Evolutionary conservation across 2,329 filamentous ascomycete genomes (phyloP).

Genomic region (Ophiostoma australiae): DNA sequence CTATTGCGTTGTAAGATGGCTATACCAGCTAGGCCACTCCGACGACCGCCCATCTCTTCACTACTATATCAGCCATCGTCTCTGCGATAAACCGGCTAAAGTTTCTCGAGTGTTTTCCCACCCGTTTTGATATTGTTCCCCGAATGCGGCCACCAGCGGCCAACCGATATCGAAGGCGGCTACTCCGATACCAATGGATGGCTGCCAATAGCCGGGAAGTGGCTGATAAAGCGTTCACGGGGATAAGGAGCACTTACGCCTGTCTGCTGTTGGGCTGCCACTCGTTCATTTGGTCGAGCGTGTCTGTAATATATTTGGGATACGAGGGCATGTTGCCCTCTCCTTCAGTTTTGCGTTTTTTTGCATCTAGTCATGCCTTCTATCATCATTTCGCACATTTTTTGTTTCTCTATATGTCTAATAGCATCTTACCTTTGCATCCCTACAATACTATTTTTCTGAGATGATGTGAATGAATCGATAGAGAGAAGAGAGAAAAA

Average conservation of each 20-base stretch:
- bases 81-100: not conserved
- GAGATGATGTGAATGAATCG: too few species aligned
- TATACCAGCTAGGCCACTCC: not conserved
- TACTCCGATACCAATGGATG: not conserved
- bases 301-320: not conserved
- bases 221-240: too few species aligned
- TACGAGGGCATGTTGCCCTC: not conserved
- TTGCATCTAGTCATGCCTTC: not conserved
- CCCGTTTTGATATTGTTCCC: not conserved
- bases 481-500: too few species aligned
- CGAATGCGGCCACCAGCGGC: not conserved
- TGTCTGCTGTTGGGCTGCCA: not conserved
- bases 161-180: not conserved
- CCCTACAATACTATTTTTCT: not conserved
- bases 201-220: too few species aligned
- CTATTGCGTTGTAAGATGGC: slow-evolving; percentile 53
- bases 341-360: not conserved
- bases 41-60: not conserved
- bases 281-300: not conserved
- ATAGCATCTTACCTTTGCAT: not conserved
- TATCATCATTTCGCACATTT: not conserved
- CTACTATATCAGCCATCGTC: not conserved
- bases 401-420: not conserved
- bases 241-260: not conserved
- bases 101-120: not conserved